Evolutionary conservation across 2,329 filamentous ascomycete species (phyloP).

Genomic region (Sporothrix euskadiensis): DNA sequence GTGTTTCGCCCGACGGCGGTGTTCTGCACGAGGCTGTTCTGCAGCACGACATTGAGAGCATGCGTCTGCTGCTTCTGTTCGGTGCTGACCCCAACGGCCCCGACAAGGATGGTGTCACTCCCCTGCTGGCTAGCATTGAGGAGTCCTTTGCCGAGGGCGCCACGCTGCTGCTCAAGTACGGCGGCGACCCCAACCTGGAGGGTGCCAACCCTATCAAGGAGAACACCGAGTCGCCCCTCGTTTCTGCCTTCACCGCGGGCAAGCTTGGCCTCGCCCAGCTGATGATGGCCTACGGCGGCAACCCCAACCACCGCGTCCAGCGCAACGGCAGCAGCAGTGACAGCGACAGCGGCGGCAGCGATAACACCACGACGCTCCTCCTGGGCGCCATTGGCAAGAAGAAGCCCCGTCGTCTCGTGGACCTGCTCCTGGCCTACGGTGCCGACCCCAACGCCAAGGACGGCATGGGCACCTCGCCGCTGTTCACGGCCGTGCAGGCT

Average conservation of each 20-base stretch:
- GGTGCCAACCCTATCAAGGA: constrained; percentile 47
- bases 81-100: constrained; percentile 57
- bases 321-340: constrained; percentile 33
- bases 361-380: constrained; percentile 61
- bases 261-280: constrained; percentile 60
- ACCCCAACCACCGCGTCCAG: constrained; percentile 53
- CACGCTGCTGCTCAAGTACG: constrained; percentile 63
- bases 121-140: constrained; percentile 54
- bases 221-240: constrained; percentile 55
- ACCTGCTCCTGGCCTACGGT: constrained; percentile 61
- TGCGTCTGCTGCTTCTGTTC: constrained; percentile 58
- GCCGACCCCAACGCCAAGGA: constrained; percentile 61
- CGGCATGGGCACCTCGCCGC: constrained; percentile 60
- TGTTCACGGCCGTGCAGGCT: constrained; percentile 62
- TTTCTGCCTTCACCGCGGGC: constrained; percentile 51
- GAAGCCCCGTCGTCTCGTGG: constrained; percentile 55
- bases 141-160: constrained; percentile 58
- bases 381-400: constrained; percentile 61
- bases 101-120: constrained; percentile 52
- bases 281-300: constrained; percentile 62
- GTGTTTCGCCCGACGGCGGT: constrained; percentile 54
- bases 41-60: constrained; percentile 53
- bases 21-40: constrained; percentile 56
- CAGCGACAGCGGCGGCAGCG: constrained; percentile 29
- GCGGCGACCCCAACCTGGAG: constrained; percentile 57